phyloP scores from a whole-genome alignment of 306 rosid species.

The Cucurbita moschata region DNA sequence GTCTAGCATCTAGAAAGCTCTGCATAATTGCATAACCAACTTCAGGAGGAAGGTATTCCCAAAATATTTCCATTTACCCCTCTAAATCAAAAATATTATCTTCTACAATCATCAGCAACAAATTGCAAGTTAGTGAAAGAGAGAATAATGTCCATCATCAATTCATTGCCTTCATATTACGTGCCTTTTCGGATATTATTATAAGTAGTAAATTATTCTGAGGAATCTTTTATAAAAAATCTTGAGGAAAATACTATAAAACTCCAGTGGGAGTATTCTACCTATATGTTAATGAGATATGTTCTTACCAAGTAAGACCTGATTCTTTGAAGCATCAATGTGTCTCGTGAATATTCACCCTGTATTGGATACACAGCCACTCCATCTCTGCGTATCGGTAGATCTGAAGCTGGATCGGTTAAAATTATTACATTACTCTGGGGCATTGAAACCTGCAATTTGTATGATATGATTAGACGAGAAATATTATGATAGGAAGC shows the following conservation, averaged over 20 bases:
- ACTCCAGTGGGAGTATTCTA: constrained; percentile 14
- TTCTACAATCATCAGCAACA: neutral
- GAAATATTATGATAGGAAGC: neutral
- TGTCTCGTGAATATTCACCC: constrained; percentile 89
- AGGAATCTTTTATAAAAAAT: too few relatives aligned
- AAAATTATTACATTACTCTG: constrained; percentile 50
- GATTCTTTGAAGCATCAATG: constrained; percentile 99
- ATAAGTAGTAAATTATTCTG: neutral
- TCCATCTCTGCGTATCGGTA: constrained; percentile 41
- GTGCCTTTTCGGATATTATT: neutral
- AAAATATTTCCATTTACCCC: neutral
- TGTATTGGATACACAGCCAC: constrained; percentile 55
- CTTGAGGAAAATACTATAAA: neutral
- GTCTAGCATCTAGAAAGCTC: constrained; percentile 57
- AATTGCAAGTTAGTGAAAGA: neutral
- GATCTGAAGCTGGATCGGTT: constrained; percentile 68
- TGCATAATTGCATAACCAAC: constrained; percentile 18
- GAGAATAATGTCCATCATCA: neutral
- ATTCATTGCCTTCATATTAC: neutral
- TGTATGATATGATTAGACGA: neutral
- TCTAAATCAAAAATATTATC: neutral
- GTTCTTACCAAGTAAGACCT: constrained; percentile 93
- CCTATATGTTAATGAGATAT: constrained; percentile 18
- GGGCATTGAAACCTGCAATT: constrained; percentile 68
- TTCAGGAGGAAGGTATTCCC: neutral